A percentile compares a stretch with the other conserved stretches of the same genome.
phyloP scores from a whole-genome alignment of 2,329 filamentous ascomycete genomes.

The Neofusicoccum cordaticola region DNA sequence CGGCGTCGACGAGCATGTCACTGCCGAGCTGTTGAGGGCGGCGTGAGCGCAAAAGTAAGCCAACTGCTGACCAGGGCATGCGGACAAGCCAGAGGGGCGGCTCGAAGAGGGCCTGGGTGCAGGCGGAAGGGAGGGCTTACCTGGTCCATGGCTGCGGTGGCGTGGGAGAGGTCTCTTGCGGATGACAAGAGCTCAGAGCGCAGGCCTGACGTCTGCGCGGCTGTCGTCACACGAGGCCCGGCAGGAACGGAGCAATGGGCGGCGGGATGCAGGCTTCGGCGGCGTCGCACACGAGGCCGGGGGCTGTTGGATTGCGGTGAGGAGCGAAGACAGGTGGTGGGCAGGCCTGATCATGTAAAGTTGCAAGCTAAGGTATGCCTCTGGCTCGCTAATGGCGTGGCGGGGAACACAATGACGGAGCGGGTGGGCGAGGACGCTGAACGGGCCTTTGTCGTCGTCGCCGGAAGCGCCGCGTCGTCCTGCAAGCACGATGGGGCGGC shows the following conservation, averaged over 20 bases:
- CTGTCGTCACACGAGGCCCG: constrained; percentile 1
- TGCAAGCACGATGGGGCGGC: neutral
- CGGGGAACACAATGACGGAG: constrained; percentile 19
- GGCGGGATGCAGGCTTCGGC: neutral
- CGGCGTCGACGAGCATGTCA: constrained; percentile 63
- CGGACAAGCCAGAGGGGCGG: neutral
- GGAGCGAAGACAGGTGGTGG: neutral
- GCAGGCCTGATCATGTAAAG: constrained; percentile 15
- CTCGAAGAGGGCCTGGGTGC: constrained; percentile 19
- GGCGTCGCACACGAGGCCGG: constrained; percentile 10
- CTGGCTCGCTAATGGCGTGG: constrained; percentile 17
- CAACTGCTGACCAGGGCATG: neutral
- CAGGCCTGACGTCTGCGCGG: constrained; percentile 6
- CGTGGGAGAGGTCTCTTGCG: constrained; percentile 15
- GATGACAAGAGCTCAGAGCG: constrained; percentile 2
- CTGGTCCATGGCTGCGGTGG: constrained; percentile 35
- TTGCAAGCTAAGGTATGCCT: constrained; percentile 17
- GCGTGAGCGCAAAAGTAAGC: constrained; percentile 12
- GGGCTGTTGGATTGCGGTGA: neutral
- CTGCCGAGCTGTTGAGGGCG: constrained; percentile 50
- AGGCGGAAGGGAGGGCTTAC: constrained; percentile 28
- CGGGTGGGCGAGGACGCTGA: neutral
- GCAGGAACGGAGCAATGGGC: constrained; percentile 9
- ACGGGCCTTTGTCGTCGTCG: constrained; percentile 13
- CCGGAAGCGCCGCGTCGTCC: neutral